Base-by-base conservation (phyloP, 1,284 basidiomycete species). In the Cryptococcus amylolentus region DNA sequence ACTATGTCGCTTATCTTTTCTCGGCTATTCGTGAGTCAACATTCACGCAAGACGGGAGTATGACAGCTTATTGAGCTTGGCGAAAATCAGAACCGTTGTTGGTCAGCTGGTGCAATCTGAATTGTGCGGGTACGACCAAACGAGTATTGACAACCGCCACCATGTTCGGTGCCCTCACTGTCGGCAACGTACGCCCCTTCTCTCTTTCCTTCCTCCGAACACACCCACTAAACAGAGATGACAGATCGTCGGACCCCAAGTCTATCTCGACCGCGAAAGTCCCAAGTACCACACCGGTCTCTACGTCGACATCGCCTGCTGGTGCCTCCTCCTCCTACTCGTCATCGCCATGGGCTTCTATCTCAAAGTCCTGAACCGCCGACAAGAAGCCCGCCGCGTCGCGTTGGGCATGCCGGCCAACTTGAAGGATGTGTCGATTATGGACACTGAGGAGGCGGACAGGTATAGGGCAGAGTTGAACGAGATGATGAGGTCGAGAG, bases 101-200 rank as follows among this genome's bases (percentile, higher is more conserved):
- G 27, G 62, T 67, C 57, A 68, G 69, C 27, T 73, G 69, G 71
- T 64, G 61, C 43, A 73, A 73, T 60, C 55, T 73, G 20, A 73
- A 73, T 62, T 70, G 70, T 9, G 70, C 68, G 10, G 73, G 73
- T 37, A 69, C 68, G 13, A 75, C 73, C 54, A 75, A 75, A 57
- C 69, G 68, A 55, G 69, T 72, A 31, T 61, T 70, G 37, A 75
- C 68, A 26, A 71, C 70, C 20, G 67, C 69, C 16, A 68, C 55
- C 58, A 66, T 67, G 67, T 69, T 69, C 49, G 69, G 51, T 18
- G 67, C 65, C 26, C 61, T 68, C 9, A 69, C 65, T 18, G 50
- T 68, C 49, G 68, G 68, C 38, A 64, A 66, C 56, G 54, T 58
- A 38, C 27, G 46, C 26, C 42, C 42, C 42, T 20, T 13, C 46